Evolutionary conservation across 495 filamentous ascomycete species (phyloP).

Genomic region (Lasiosphaeria miniovina): DNA sequence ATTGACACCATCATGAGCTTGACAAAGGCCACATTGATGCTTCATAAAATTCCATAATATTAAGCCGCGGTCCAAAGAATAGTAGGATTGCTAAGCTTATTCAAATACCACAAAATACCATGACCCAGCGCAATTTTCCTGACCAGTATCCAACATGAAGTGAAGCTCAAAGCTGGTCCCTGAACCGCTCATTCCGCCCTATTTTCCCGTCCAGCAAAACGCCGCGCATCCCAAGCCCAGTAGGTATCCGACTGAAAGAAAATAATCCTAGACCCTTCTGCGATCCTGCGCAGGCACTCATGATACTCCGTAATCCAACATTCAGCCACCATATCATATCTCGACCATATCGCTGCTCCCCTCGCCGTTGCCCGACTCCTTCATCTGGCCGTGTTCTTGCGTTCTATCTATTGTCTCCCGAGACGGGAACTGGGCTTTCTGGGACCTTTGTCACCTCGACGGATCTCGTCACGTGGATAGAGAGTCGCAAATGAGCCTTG

Average conservation of each 20-base stretch:
- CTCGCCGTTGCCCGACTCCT: not conserved
- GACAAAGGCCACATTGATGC: too few species aligned
- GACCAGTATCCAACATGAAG: too few species aligned
- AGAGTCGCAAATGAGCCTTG: constrained; percentile 21
- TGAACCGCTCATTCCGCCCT: not conserved
- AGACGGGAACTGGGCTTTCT: constrained; percentile 4
- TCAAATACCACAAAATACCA: too few species aligned
- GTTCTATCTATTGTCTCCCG: not conserved
- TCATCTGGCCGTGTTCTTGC: not conserved
- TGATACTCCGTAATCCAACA: not conserved
- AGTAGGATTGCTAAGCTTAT: too few species aligned
- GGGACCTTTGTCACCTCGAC: constrained; percentile 14
- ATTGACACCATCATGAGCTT: too few species aligned
- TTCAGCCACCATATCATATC: not conserved
- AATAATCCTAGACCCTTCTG: not conserved
- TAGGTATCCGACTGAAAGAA: not conserved
- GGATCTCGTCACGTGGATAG: constrained; percentile 20
- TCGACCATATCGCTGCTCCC: not conserved
- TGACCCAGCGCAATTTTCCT: too few species aligned
- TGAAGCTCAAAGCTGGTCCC: too few species aligned
- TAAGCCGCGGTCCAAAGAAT: too few species aligned
- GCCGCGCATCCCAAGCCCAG: not conserved
- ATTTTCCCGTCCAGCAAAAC: not conserved
- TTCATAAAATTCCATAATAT: too few species aligned
- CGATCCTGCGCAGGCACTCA: not conserved